Base-by-base conservation (phyloP, 1,284 basidiomycete species). In the Vanrija sp. region DNA sequence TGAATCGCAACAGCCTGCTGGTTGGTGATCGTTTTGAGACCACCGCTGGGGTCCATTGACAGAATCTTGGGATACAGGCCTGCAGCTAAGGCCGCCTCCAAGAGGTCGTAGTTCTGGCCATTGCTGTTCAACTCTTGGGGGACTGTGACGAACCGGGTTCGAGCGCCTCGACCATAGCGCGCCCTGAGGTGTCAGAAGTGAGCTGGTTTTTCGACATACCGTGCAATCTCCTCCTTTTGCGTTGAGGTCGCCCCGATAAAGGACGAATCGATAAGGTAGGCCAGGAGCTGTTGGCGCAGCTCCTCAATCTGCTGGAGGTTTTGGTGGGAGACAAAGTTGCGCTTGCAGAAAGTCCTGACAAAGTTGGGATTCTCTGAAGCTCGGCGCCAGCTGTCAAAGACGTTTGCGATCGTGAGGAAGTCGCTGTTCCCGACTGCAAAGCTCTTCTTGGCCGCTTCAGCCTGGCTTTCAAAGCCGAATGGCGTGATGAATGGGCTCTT, bases 241-340 rank as follows among this genome's bases (percentile, higher is more conserved):
- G 78, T 77, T 22, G 79, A 77, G 47, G 88, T 85, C 10, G 86
- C 86, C 41, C 79, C 79, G 48, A 98, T 85, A 70, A 98, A 93
- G 0, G 83, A 83, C 2, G 92, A 88, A 71, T 98, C 95, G 18
- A 96, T 82, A 35, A 98, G 78, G 60, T 81, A 81, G 9, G 87
- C 84, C 39, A 98, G 79, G 63, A 96, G 88, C 72, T 98, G 95
- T 67, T 96, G 92, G 6, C 95, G 85, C 25, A 98, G 81, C 69
- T 98, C 96, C 71, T 98, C 96, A 45, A 98, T 96, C 72, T 97
- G 92, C 72, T 92, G 85, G 53, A 99, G 77, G 66, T 92, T 97
- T 84, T 94, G 88, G 63, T 91, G 85, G 61, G 91, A 95, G 36
- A 98, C 79, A 69, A 85, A 96, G 73, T 89, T 89, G 48, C 80